Percentiles rank a stretch among this genome's conserved stretches.
These are phyloP conservation scores for Eimeria mitis DNA, from an alignment of 169 alveolate genomes.

Conservation along the genomic window DNA sequence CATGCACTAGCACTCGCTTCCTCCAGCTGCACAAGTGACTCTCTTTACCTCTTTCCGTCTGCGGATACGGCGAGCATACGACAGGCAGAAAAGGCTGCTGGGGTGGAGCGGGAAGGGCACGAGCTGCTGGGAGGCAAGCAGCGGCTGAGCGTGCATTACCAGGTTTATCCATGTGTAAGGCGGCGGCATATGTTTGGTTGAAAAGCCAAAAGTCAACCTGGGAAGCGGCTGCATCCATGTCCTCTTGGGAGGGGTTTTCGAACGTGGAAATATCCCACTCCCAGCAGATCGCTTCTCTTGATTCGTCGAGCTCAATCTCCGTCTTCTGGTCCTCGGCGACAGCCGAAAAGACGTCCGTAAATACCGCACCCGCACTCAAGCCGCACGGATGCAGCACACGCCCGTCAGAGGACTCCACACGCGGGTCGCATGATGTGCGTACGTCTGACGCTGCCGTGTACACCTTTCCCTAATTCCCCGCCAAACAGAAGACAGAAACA, in stretches of 20 bases:
- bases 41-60: background rate
- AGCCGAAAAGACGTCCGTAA: constrained; percentile 83
- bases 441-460: constrained; percentile 72
- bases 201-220: constrained; percentile 80
- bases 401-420: constrained; percentile 81
- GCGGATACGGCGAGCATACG: background rate
- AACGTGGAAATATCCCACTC: constrained; percentile 76
- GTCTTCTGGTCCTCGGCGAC: constrained; percentile 23
- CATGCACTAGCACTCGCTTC: background rate
- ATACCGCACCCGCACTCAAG: constrained; percentile 84
- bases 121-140: background rate
- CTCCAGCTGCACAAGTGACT: background rate
- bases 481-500: background rate
- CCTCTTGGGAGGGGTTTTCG: constrained; percentile 81
- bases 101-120: background rate
- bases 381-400: constrained; percentile 87
- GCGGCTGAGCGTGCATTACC: constrained; percentile 23
- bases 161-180: constrained; percentile 78
- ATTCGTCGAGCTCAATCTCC: constrained; percentile 84
- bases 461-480: constrained; percentile 66
- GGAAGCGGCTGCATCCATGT: constrained; percentile 12
- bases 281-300: constrained; percentile 84
- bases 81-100: background rate
- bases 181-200: constrained; percentile 25
- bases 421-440: constrained; percentile 84